A percentile compares a stretch with the other conserved stretches of the same genome.
Conservation (phyloP, 148 eudicot species). For the Rhododendron ovatum region DNA sequence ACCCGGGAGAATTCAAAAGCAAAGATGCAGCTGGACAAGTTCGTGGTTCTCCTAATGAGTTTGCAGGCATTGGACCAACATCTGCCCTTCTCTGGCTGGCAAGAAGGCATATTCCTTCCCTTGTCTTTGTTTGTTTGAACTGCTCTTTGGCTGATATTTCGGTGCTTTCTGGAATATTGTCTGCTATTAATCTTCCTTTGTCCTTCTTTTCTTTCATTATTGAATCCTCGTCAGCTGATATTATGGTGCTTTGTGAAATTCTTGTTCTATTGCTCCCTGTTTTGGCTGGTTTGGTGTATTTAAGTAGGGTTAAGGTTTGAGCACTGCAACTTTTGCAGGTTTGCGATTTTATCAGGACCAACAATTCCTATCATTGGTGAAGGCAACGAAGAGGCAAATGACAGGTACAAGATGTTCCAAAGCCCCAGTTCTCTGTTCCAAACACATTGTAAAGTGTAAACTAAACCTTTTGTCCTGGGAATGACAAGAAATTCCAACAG, state of each 20-base stretch:
- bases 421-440: neutral
- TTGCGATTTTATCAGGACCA: slow-evolving; percentile 87
- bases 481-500: neutral
- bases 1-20: slow-evolving; percentile 95
- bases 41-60: slow-evolving; percentile 96
- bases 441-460: neutral
- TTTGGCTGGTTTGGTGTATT: neutral
- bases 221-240: neutral
- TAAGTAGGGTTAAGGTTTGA: slow-evolving; percentile 14
- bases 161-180: neutral
- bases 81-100: slow-evolving; percentile 96
- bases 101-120: slow-evolving; percentile 42
- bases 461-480: neutral
- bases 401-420: slow-evolving; percentile 40
- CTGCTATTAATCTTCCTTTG: slow-evolving; percentile 28
- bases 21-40: slow-evolving; percentile 98
- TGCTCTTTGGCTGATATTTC: neutral
- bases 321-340: slow-evolving; percentile 43
- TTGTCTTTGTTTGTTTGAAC: slow-evolving; percentile 7
- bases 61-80: slow-evolving; percentile 89
- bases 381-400: slow-evolving; percentile 91
- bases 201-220: slow-evolving; percentile 1
- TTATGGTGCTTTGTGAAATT: neutral
- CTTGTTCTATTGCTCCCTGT: neutral
- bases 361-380: slow-evolving; percentile 98